Percentiles rank a stretch among this genome's conserved stretches.
phyloP scores from a whole-genome alignment of 495 filamentous ascomycete genomes.

The Hyaloscypha bicolor region DNA sequence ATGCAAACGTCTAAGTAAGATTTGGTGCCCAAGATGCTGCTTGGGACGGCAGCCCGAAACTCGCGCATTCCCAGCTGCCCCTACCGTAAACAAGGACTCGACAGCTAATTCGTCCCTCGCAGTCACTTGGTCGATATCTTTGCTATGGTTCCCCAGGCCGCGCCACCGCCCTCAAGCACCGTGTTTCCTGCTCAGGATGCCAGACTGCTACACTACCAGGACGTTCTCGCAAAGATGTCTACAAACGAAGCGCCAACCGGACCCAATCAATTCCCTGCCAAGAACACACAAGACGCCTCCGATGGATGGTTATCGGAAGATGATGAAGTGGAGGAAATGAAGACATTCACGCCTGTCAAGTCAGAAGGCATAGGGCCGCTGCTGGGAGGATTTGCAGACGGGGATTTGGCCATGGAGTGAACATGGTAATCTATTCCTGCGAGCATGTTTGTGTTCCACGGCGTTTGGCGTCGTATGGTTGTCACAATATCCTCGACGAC shows the following conservation, averaged over 20 bases:
- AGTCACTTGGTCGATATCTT: slow-evolving; percentile 63
- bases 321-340: slow-evolving; percentile 28
- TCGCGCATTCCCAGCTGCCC: slow-evolving; percentile 8
- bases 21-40: slow-evolving; percentile 7
- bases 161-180: slow-evolving; percentile 35
- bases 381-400: slow-evolving; percentile 35
- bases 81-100: slow-evolving; percentile 16
- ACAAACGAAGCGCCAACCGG: slow-evolving; percentile 51
- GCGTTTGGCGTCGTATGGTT: slow-evolving; percentile 27
- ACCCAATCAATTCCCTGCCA: slow-evolving; percentile 39
- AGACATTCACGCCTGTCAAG: slow-evolving; percentile 29
- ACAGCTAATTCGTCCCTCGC: slow-evolving; percentile 27
- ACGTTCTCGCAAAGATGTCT: slow-evolving; percentile 53
- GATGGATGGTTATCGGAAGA: slow-evolving; percentile 39
- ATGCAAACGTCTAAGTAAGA: slow-evolving; percentile 58
- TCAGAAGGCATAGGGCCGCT: slow-evolving; percentile 33
- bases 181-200: slow-evolving; percentile 42
- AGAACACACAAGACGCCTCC: slow-evolving; percentile 45
- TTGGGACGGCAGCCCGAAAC: not conserved
- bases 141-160: slow-evolving; percentile 54
- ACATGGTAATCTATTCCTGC: slow-evolving; percentile 15
- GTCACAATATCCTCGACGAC: slow-evolving; percentile 28
- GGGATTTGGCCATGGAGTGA: slow-evolving; percentile 30
- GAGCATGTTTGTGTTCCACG: slow-evolving; percentile 28
- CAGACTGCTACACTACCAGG: slow-evolving; percentile 51